These are phyloP conservation scores for Phytophthora pseudosyringae DNA, from an alignment of 352 stramenopile genomes.

Conservation along the genomic window DNA sequence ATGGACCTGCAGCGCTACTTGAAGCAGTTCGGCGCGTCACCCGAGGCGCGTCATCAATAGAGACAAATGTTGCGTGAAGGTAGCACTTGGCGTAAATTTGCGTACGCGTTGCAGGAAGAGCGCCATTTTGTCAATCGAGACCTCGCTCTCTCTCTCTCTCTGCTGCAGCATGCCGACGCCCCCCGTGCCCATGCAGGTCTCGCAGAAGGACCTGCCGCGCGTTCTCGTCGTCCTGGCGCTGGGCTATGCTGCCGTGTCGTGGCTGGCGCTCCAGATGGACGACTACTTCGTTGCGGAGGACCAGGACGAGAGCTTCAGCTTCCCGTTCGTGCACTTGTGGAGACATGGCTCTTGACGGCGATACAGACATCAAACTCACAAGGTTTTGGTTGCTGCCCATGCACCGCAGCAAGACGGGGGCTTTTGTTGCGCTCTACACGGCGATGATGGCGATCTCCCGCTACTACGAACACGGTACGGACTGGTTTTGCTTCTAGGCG, in stretches of 20 bases:
- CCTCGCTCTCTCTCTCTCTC: not conserved
- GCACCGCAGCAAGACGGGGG: conserved; percentile 48
- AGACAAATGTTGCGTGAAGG: not conserved
- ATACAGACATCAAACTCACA: not conserved
- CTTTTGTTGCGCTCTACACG: conserved; percentile 62
- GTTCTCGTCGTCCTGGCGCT: conserved; percentile 41
- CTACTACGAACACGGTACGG: conserved; percentile 66
- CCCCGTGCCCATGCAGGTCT: conserved; percentile 64
- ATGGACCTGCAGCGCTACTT: conserved; percentile 71
- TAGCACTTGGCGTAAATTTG: conserved; percentile 6
- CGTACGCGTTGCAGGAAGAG: conserved; percentile 10
- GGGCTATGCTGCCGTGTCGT: conserved; percentile 39
- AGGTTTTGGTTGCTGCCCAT: not conserved
- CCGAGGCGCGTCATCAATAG: conserved; percentile 25
- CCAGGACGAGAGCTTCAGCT: conserved; percentile 55
- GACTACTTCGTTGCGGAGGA: conserved; percentile 49
- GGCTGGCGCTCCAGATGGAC: conserved; percentile 64
- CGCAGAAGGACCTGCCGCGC: conserved; percentile 56
- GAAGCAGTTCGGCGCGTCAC: conserved; percentile 36
- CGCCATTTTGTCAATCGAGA: conserved; percentile 18
- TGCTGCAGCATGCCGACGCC: conserved; percentile 17
- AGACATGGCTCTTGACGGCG: not conserved
- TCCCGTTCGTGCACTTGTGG: conserved; percentile 43
- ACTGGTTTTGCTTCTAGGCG: not conserved
- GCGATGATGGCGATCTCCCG: conserved; percentile 55